Percentiles rank a stretch among this genome's conserved stretches.
These are phyloP conservation scores for Dacryopinax primogenitus DNA, from an alignment of 768 basidiomycete genomes.

Conservation along the genomic window DNA sequence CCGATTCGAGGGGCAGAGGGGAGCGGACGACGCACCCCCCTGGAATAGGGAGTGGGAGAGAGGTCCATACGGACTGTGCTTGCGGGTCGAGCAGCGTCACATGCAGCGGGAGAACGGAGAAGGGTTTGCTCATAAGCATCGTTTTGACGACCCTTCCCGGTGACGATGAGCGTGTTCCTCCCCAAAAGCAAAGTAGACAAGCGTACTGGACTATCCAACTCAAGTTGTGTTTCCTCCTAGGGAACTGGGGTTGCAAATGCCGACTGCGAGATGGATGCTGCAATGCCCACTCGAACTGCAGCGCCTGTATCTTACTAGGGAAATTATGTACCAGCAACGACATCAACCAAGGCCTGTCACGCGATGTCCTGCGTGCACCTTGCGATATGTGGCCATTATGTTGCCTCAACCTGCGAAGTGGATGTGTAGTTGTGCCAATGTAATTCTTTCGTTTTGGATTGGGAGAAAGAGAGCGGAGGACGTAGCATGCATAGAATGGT, in stretches of 20 bases:
- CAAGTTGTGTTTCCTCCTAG: background rate
- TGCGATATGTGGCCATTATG: slow-evolving; percentile 66
- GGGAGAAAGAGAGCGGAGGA: slow-evolving; percentile 43
- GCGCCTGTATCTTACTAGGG: slow-evolving; percentile 59
- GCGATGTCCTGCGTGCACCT: slow-evolving; percentile 54
- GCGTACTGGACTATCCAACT: too few relatives aligned
- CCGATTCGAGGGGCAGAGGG: background rate
- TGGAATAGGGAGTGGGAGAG: background rate
- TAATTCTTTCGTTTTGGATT: background rate
- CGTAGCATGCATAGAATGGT: slow-evolving; percentile 70
- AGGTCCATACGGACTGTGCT: too few relatives aligned
- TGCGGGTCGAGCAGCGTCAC: slow-evolving; percentile 65
- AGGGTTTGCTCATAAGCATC: slow-evolving; percentile 58
- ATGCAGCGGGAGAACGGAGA: slow-evolving; percentile 57
- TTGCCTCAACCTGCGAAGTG: slow-evolving; percentile 32
- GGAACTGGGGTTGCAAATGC: slow-evolving; percentile 38
- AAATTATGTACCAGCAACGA: slow-evolving; percentile 77
- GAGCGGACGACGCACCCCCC: background rate
- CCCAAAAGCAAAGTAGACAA: too few relatives aligned
- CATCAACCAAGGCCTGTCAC: slow-evolving; percentile 65
- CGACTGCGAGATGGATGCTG: slow-evolving; percentile 60
- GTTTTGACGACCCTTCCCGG: slow-evolving; percentile 40
- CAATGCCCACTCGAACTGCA: slow-evolving; percentile 63
- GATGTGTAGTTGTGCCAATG: background rate
- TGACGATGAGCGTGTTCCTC: background rate